These are phyloP conservation scores for Sporisorium sorghi DNA, from an alignment of 1,284 basidiomycete species.

Conservation along the genomic window DNA sequence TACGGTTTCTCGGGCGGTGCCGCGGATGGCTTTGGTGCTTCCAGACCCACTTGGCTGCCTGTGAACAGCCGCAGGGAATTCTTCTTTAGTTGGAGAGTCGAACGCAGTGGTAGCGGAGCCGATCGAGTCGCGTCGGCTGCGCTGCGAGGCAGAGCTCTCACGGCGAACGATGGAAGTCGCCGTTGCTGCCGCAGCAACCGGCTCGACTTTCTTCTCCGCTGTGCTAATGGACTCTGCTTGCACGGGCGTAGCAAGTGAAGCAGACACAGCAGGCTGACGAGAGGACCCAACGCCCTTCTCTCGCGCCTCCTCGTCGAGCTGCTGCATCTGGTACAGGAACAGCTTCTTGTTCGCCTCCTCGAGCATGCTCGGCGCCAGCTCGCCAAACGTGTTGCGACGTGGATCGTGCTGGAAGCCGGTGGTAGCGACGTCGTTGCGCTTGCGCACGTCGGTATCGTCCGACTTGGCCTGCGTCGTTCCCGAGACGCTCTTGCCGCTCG, in stretches of 20 bases:
- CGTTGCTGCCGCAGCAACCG: neutral
- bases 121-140: slow-evolving; percentile 47
- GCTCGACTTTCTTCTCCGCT: slow-evolving; percentile 5
- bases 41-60: slow-evolving; percentile 7
- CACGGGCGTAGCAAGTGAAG: neutral
- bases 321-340: slow-evolving; percentile 41
- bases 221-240: neutral
- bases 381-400: slow-evolving; percentile 38
- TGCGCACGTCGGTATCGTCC: slow-evolving; percentile 32
- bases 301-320: slow-evolving; percentile 19
- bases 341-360: slow-evolving; percentile 44
- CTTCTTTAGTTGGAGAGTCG: slow-evolving; percentile 44
- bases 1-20: slow-evolving; percentile 26
- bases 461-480: slow-evolving; percentile 36
- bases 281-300: slow-evolving; percentile 27
- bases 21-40: slow-evolving; percentile 9
- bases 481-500: slow-evolving; percentile 16
- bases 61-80: slow-evolving; percentile 16
- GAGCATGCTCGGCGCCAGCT: slow-evolving; percentile 31
- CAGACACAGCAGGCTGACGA: slow-evolving; percentile 12
- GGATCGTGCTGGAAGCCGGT: slow-evolving; percentile 26
- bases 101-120: slow-evolving; percentile 53
- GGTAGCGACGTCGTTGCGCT: slow-evolving; percentile 10
- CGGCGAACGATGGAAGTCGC: slow-evolving; percentile 15
- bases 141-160: slow-evolving; percentile 29